A percentile compares a stretch with the other conserved stretches of the same genome.
These are phyloP conservation scores for Talaromyces adpressus DNA, from an alignment of 495 filamentous ascomycete species.

Conservation along the genomic window DNA sequence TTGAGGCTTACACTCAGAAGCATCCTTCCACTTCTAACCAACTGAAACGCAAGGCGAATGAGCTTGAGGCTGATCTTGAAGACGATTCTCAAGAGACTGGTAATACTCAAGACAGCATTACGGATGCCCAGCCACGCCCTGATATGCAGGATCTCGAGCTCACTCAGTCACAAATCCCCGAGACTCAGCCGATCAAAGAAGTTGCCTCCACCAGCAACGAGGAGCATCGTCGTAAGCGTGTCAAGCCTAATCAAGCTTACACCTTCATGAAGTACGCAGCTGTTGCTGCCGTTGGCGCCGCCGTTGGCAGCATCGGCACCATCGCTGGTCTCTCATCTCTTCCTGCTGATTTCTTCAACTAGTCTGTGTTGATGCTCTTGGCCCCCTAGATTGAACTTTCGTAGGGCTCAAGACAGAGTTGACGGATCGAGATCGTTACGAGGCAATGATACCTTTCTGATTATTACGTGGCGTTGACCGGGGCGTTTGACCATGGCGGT, in stretches of 20 bases:
- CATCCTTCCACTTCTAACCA: not conserved
- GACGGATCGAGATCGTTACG: not conserved
- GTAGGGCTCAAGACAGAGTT: not conserved
- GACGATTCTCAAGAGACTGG: not conserved
- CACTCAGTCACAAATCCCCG: not conserved
- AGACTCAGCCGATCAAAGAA: not conserved
- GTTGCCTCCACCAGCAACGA: too few relatives aligned
- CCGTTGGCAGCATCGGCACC: constrained; percentile 42
- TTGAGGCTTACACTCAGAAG: constrained; percentile 6
- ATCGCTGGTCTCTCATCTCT: constrained; percentile 41
- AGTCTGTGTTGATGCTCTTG: not conserved
- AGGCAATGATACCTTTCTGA: constrained; percentile 1
- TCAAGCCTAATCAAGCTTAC: constrained; percentile 18
- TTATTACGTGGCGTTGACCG: not conserved
- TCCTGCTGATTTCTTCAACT: constrained; percentile 33
- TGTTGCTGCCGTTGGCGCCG: constrained; percentile 35
- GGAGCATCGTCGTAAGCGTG: constrained; percentile 26
- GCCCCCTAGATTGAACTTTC: not conserved
- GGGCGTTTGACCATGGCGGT: not conserved
- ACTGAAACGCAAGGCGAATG: constrained; percentile 32
- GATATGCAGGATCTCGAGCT: not conserved
- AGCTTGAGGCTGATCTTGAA: constrained; percentile 7
- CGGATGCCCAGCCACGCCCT: constrained; percentile 21
- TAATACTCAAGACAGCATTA: constrained; percentile 11
- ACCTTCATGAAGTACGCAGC: constrained; percentile 32